phyloP scores from a whole-genome alignment of 1,284 basidiomycete genomes.

The Ustilago cynodontis region DNA sequence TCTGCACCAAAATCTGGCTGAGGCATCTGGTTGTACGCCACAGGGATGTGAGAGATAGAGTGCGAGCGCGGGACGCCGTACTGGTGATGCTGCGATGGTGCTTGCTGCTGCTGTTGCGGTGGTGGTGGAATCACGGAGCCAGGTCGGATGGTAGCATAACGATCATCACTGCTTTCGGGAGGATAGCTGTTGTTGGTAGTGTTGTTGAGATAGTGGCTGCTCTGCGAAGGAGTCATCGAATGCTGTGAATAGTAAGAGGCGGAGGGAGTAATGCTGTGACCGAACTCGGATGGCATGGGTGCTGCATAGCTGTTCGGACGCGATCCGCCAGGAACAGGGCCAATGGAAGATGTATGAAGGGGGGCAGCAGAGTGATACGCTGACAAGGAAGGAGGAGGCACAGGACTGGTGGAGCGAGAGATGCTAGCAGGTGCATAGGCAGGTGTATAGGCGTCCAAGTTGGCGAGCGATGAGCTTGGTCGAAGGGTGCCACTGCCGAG shows the following conservation, averaged over 20 bases:
- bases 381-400: slow-evolving; percentile 44
- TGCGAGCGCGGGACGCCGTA: slow-evolving; percentile 41
- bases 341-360: slow-evolving; percentile 13
- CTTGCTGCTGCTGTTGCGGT: slow-evolving; percentile 7
- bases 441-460: slow-evolving; percentile 61
- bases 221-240: slow-evolving; percentile 43
- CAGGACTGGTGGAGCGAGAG: slow-evolving; percentile 54
- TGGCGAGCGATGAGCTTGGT: slow-evolving; percentile 63
- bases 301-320: slow-evolving; percentile 37
- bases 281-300: slow-evolving; percentile 31
- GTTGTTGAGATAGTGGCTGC: slow-evolving; percentile 23
- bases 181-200: slow-evolving; percentile 3
- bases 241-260: slow-evolving; percentile 50
- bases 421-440: slow-evolving; percentile 61
- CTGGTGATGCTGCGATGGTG: slow-evolving; percentile 16
- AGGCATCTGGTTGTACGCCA: slow-evolving; percentile 31
- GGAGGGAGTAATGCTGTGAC: slow-evolving; percentile 33
- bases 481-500: slow-evolving; percentile 52
- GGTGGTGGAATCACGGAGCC: slow-evolving; percentile 12
- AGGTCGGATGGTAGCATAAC: slow-evolving; percentile 42
- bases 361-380: slow-evolving; percentile 17
- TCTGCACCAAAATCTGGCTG: slow-evolving; percentile 43
- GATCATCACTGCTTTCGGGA: slow-evolving; percentile 28
- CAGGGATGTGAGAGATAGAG: slow-evolving; percentile 36
- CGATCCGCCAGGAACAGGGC: slow-evolving; percentile 17